A percentile compares a stretch with the other conserved stretches of the same genome.
Evolutionary conservation across 352 stramenopile genomes (phyloP).

Genomic region (Phytophthora kernoviae): DNA sequence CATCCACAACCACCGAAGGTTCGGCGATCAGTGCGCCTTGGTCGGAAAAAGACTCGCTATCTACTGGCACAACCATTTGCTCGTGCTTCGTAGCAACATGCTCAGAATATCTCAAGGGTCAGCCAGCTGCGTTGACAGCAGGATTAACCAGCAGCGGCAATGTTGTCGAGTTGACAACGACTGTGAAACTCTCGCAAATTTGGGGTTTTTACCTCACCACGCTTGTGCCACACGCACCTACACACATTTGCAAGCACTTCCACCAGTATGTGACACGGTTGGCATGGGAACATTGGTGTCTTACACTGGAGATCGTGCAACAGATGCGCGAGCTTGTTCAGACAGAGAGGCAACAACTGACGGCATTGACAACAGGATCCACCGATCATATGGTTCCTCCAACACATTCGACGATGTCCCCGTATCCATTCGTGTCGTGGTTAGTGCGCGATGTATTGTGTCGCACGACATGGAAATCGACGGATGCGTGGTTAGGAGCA

Average conservation of each 20-base stretch:
- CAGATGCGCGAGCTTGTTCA: conserved; percentile 82
- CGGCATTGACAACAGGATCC: conserved; percentile 12
- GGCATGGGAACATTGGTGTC: conserved; percentile 83
- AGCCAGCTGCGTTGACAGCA: conserved; percentile 1
- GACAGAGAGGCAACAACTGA: conserved; percentile 64
- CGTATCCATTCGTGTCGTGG: conserved; percentile 86
- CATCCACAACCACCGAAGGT: conserved; percentile 67
- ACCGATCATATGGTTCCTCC: conserved; percentile 29
- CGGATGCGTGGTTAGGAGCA: conserved; percentile 62
- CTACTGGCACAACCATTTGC: conserved; percentile 75
- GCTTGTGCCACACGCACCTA: conserved; percentile 75
- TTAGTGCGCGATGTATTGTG: conserved; percentile 83
- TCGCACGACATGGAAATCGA: conserved; percentile 80
- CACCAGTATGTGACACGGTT: conserved; percentile 83
- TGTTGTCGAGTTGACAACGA: conserved; percentile 26
- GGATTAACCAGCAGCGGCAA: conserved; percentile 4
- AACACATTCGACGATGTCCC: conserved; percentile 41
- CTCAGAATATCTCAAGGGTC: conserved; percentile 64
- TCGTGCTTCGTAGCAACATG: conserved; percentile 83
- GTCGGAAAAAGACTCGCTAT: conserved; percentile 73
- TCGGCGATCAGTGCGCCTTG: conserved; percentile 73
- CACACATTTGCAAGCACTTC: conserved; percentile 82
- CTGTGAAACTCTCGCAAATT: conserved; percentile 73
- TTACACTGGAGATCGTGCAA: conserved; percentile 83
- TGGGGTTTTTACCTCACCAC: conserved; percentile 80